phyloP scores from a whole-genome alignment of 2,329 filamentous ascomycete species.

The Stemphylium lycopersici region DNA sequence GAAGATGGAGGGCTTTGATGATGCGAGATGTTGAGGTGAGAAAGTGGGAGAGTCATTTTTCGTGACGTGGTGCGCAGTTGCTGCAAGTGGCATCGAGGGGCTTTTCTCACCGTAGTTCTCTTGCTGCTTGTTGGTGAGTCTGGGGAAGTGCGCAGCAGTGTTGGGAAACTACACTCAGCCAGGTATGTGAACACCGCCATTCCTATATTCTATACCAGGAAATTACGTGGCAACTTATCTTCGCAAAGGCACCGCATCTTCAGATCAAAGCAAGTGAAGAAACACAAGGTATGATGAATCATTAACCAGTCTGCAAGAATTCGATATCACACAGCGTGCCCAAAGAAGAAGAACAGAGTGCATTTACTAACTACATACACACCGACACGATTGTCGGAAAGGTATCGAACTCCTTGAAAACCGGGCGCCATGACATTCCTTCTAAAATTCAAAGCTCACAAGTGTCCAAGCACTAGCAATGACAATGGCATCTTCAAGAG shows the following conservation, averaged over 20 bases:
- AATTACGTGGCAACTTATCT: no score
- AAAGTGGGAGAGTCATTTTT: not conserved
- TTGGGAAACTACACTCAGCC: not conserved
- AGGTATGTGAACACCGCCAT: no score
- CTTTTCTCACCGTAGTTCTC: not conserved
- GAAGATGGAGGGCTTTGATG: not conserved
- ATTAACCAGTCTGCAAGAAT: no score
- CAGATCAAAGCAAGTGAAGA: no score
- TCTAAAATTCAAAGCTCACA: not conserved
- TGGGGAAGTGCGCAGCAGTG: not conserved
- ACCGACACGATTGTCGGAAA: not conserved
- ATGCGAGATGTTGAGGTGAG: not conserved
- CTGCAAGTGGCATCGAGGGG: not conserved
- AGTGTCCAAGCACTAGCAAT: no score
- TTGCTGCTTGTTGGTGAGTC: not conserved
- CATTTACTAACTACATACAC: not conserved
- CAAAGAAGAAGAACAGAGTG: no score
- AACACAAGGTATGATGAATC: no score
- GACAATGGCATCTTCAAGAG: no score
- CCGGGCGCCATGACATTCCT: not conserved
- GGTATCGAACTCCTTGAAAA: not conserved
- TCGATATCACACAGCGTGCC: no score
- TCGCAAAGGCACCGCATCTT: no score
- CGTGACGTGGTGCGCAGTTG: not conserved
- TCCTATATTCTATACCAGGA: no score